Evolutionary conservation across 257 asterid genomes (phyloP).

Genomic region (Scutellaria barbata): DNA sequence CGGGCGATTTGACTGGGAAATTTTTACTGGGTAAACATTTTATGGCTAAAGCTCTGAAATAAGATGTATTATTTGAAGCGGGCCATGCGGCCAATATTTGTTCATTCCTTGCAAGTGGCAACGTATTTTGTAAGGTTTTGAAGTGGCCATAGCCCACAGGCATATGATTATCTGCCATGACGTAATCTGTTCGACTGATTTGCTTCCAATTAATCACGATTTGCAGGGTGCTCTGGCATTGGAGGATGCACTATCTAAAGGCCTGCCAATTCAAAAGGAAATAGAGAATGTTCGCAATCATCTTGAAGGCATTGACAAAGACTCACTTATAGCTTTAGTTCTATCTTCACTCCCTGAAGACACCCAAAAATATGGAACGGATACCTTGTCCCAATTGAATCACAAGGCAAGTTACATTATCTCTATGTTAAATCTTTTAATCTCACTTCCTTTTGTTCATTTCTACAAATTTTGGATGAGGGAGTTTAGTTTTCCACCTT

Average conservation of each 20-base stretch:
- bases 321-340: conserved; percentile 66
- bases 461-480: conserved; percentile 11
- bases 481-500: conserved; percentile 5
- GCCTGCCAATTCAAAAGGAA: conserved; percentile 86
- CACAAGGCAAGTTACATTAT: conserved; percentile 67
- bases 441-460: not conserved
- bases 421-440: conserved; percentile 1
- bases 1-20: conserved; percentile 1
- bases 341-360: conserved; percentile 90
- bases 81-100: not conserved
- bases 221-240: conserved; percentile 86
- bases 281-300: conserved; percentile 62
- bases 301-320: conserved; percentile 74
- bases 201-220: conserved; percentile 19
- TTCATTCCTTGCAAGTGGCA: conserved; percentile 12
- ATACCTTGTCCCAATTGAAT: conserved; percentile 75
- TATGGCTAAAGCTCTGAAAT: not conserved
- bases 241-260: conserved; percentile 89
- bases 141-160: not conserved
- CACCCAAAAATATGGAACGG: conserved; percentile 67
- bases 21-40: not conserved
- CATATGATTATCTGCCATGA: conserved; percentile 12
- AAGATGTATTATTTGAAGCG: not conserved
- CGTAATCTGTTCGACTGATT: conserved; percentile 8
- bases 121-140: conserved; percentile 17